Conservation (phyloP, 2,329 filamentous ascomycete genomes). For the Aspergillus unguis region DNA sequence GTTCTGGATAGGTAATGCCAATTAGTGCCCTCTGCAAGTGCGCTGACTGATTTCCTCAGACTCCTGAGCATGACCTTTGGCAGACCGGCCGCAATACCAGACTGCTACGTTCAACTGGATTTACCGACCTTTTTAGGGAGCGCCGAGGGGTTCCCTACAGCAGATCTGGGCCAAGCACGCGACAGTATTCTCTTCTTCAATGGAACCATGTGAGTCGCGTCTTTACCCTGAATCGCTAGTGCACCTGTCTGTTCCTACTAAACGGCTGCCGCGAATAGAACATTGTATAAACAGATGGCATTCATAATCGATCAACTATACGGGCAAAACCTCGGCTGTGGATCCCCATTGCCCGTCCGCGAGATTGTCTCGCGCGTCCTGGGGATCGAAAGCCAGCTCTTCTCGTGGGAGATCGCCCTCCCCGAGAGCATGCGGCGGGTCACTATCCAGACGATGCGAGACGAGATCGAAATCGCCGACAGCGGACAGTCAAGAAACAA, state of each 20-base stretch:
- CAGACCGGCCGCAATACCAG: constrained; percentile 46
- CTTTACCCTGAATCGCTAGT: neutral
- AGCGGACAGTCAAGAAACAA: neutral
- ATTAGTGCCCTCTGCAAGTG: neutral
- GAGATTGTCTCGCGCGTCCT: constrained; percentile 37
- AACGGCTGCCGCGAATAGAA: constrained; percentile 12
- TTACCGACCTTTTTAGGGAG: constrained; percentile 23
- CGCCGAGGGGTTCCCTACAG: neutral
- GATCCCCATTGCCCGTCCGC: constrained; percentile 20
- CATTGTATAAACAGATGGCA: constrained; percentile 31
- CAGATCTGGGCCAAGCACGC: neutral
- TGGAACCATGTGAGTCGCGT: constrained; percentile 21
- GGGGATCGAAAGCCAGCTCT: constrained; percentile 15
- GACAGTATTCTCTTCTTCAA: constrained; percentile 21
- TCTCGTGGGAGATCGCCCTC: constrained; percentile 19
- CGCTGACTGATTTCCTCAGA: constrained; percentile 20
- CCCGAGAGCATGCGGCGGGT: neutral
- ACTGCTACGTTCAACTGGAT: constrained; percentile 42
- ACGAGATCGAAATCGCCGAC: neutral
- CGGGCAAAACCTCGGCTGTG: constrained; percentile 44
- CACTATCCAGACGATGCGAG: neutral
- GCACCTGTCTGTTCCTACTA: neutral
- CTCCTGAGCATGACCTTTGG: constrained; percentile 54
- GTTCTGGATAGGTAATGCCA: constrained; percentile 42
- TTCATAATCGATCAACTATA: constrained; percentile 43